Evolutionary conservation across 2,329 filamentous ascomycete genomes (phyloP).

Genomic region (Aspergillus jensenii): DNA sequence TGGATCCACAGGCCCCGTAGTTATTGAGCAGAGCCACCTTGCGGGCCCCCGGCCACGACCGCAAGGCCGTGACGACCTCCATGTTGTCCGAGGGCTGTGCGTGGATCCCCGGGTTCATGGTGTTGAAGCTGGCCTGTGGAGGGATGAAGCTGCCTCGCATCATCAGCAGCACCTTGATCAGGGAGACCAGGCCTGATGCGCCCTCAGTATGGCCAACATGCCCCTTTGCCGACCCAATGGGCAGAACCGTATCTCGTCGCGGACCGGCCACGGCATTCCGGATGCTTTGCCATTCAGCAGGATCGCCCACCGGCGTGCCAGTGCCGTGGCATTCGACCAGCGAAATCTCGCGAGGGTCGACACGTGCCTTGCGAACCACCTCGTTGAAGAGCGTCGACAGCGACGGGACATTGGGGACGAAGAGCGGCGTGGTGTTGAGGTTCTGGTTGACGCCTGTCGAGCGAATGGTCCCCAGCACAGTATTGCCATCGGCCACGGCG

Average conservation of each 20-base stretch:
- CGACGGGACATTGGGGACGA: not conserved
- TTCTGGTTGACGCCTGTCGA: not conserved
- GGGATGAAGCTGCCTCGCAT: not conserved
- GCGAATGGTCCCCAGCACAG: conserved; percentile 1
- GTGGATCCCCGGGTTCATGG: not conserved
- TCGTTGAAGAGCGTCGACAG: not conserved
- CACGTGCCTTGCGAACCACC: not conserved
- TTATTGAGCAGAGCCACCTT: conserved; percentile 1
- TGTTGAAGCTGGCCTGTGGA: not conserved
- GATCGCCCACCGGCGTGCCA: not conserved
- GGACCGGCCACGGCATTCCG: not conserved
- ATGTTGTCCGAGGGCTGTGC: not conserved
- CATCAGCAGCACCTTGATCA: not conserved
- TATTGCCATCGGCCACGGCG: not conserved
- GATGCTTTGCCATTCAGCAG: not conserved
- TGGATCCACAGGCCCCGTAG: not conserved
- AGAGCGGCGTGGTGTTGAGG: not conserved
- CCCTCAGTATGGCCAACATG: not conserved
- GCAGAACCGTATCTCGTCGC: not conserved
- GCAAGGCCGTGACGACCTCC: not conserved
- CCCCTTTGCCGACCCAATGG: not conserved
- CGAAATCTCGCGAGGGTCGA: not conserved
- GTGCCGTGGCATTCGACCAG: not conserved
- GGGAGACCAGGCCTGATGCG: not conserved
- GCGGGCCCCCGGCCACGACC: not conserved